These are phyloP conservation scores for Conticribra guillardii DNA, from an alignment of 108 stramenopile species.

Conservation along the genomic window DNA sequence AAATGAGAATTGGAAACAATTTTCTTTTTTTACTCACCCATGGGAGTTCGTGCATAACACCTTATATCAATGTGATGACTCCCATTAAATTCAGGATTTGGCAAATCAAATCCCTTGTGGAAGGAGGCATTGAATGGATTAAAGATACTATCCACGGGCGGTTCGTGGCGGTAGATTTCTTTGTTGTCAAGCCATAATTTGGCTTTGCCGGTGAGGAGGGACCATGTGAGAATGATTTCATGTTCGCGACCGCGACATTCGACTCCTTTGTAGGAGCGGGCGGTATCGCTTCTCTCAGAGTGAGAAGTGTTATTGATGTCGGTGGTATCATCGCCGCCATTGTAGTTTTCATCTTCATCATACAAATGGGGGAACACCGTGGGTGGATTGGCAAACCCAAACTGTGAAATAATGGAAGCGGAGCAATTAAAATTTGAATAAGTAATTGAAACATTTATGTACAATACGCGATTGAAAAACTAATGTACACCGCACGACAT, in stretches of 20 bases:
- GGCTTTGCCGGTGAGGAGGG: slow-evolving; percentile 45
- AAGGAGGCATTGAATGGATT: slow-evolving; percentile 40
- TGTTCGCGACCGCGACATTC: slow-evolving; percentile 59
- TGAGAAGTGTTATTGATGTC: too few species aligned
- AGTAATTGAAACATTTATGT: too few species aligned
- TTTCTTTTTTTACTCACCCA: too few species aligned
- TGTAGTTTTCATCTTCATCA: slow-evolving; percentile 39
- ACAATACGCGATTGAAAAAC: too few species aligned
- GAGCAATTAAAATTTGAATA: background rate
- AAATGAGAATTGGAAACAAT: too few species aligned
- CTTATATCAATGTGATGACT: slow-evolving; percentile 44
- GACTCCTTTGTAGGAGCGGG: slow-evolving; percentile 26
- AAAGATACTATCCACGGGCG: slow-evolving; percentile 29
- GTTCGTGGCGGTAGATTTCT: slow-evolving; percentile 40
- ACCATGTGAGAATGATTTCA: slow-evolving; percentile 52
- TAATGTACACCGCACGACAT: too few species aligned
- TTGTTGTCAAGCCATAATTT: slow-evolving; percentile 34
- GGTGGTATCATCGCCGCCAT: slow-evolving; percentile 8
- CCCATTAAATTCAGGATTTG: slow-evolving; percentile 31
- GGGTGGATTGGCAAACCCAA: slow-evolving; percentile 47
- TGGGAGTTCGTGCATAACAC: slow-evolving; percentile 41
- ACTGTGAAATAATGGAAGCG: slow-evolving; percentile 6
- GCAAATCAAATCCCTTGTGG: slow-evolving; percentile 40
- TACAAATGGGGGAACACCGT: slow-evolving; percentile 39
- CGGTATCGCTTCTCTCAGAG: background rate